Conservation (phyloP, 1,139 yeast species). For the Protomyces arabidopsidicola region DNA sequence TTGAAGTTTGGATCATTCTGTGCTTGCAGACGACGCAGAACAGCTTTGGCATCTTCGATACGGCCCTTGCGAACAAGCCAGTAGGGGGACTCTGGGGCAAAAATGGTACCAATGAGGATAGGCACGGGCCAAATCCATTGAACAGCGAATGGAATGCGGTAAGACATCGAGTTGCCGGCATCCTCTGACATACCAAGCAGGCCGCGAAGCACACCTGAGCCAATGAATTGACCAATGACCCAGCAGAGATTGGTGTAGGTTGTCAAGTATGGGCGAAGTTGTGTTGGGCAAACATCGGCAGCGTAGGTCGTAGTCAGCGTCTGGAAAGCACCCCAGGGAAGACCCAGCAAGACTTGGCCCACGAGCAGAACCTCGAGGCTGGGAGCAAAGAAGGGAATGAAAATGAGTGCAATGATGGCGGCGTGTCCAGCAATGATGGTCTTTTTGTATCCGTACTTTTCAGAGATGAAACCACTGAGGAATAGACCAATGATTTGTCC, state of each 20-base stretch:
- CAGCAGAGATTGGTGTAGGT: constrained; percentile 47
- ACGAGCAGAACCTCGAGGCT: constrained; percentile 42
- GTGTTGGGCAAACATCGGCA: constrained; percentile 48
- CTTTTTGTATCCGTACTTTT: constrained; percentile 43
- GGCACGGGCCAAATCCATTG: constrained; percentile 66
- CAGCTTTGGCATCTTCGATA: constrained; percentile 19
- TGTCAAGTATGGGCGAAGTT: constrained; percentile 46
- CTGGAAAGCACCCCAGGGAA: constrained; percentile 35
- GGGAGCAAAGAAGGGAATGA: constrained; percentile 45
- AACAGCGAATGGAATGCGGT: constrained; percentile 49
- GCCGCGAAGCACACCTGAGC: constrained; percentile 45
- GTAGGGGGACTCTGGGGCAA: constrained; percentile 33
- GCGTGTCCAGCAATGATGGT: constrained; percentile 37
- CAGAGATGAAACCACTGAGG: constrained; percentile 44
- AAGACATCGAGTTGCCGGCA: constrained; percentile 39
- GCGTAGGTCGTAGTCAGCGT: neutral
- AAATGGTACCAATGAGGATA: constrained; percentile 47
- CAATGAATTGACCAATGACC: constrained; percentile 47
- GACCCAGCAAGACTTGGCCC: constrained; percentile 47
- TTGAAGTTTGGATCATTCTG: constrained; percentile 6
- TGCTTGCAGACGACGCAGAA: constrained; percentile 8
- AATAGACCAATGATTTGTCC: constrained; percentile 45
- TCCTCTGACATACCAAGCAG: constrained; percentile 31
- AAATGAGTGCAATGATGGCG: constrained; percentile 37
- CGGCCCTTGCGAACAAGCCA: constrained; percentile 28